Percentiles rank a stretch among this genome's conserved stretches.
Conservation (phyloP, 257 asterid genomes). For the Rhazya stricta region DNA sequence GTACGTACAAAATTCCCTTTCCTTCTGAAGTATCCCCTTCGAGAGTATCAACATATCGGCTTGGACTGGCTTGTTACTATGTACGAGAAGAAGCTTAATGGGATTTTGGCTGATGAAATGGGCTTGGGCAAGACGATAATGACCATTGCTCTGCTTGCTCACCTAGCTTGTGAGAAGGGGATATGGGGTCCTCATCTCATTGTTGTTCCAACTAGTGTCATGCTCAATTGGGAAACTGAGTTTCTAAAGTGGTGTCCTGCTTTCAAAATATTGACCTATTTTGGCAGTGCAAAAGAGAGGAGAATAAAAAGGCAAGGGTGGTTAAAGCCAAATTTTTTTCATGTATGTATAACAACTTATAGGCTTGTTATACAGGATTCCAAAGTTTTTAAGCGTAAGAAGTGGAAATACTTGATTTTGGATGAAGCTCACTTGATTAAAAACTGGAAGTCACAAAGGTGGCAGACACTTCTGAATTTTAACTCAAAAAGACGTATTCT, state of each 20-base stretch:
- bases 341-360: conserved; percentile 93
- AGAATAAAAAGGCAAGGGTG: conserved; percentile 93
- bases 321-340: conserved; percentile 93
- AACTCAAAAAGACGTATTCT: conserved; percentile 98
- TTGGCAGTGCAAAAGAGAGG: conserved; percentile 99
- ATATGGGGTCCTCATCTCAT: conserved; percentile 99
- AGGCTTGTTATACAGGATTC: conserved; percentile 97
- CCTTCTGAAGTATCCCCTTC: conserved; percentile 90
- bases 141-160: conserved; percentile 99
- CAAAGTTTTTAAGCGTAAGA: conserved; percentile 95
- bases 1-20: conserved; percentile 96
- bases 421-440: conserved; percentile 98
- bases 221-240: conserved; percentile 99
- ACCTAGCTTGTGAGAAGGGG: conserved; percentile 91
- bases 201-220: conserved; percentile 98
- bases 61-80: conserved; percentile 99
- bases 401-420: conserved; percentile 95
- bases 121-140: conserved; percentile 98
- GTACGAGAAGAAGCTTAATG: conserved; percentile 98
- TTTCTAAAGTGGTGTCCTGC: conserved; percentile 99
- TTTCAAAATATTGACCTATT: conserved; percentile 94
- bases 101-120: conserved; percentile 99
- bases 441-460: conserved; percentile 99
- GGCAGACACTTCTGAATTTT: conserved; percentile 98
- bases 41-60: conserved; percentile 99